A percentile compares a stretch with the other conserved stretches of the same genome.
phyloP scores from a whole-genome alignment of 148 eudicot species.

The Salicornia ramosissima region DNA sequence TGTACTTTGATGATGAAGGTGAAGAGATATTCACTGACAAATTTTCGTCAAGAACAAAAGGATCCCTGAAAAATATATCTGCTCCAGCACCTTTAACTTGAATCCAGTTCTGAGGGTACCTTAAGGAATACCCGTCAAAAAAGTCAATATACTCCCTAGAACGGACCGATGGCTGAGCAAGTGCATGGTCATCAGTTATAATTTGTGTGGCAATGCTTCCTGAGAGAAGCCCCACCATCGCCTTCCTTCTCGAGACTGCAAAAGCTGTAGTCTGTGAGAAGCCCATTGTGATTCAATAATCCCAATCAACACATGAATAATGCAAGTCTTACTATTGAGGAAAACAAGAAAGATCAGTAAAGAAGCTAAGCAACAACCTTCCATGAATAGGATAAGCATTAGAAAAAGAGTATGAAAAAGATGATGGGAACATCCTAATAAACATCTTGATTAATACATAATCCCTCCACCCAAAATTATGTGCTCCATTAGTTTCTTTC shows the following conservation, averaged over 20 bases:
- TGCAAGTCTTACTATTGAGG: not conserved
- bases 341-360: not conserved
- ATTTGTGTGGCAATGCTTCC: conserved; percentile 43
- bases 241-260: conserved; percentile 77
- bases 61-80: conserved; percentile 94
- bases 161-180: conserved; percentile 50
- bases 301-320: not conserved
- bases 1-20: conserved; percentile 85
- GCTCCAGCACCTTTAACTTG: conserved; percentile 96
- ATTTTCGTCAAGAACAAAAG: conserved; percentile 85
- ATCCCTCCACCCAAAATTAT: too few relatives aligned
- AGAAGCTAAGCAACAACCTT: too few relatives aligned
- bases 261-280: conserved; percentile 76
- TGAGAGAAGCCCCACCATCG: conserved; percentile 47
- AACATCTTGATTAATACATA: not conserved
- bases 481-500: too few relatives aligned
- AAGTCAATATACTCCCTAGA: conserved; percentile 76
- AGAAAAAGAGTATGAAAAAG: not conserved
- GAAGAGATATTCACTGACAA: conserved; percentile 78
- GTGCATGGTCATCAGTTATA: conserved; percentile 30
- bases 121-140: conserved; percentile 84
- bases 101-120: conserved; percentile 85
- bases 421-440: not conserved
- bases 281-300: conserved; percentile 34
- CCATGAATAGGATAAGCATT: not conserved